A percentile compares a stretch with the other conserved stretches of the same genome.
These are phyloP conservation scores for Alternaria tenuissima DNA, from an alignment of 2,329 filamentous ascomycete genomes.

Conservation along the genomic window DNA sequence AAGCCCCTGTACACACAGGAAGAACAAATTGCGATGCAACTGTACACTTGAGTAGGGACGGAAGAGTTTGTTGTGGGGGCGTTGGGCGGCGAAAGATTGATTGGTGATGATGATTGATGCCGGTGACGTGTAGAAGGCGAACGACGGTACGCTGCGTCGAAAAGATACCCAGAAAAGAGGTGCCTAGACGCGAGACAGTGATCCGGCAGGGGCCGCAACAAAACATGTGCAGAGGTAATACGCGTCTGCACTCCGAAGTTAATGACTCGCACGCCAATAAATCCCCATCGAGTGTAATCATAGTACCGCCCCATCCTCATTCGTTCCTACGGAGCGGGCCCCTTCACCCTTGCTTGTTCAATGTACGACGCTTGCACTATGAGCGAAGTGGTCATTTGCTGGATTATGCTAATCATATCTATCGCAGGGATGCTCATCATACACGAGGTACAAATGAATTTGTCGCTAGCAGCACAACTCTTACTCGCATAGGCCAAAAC, in stretches of 20 bases:
- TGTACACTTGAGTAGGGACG: background rate
- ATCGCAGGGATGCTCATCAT: slow-evolving; percentile 4
- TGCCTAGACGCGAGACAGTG: slow-evolving; percentile 24
- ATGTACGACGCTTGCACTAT: slow-evolving; percentile 35
- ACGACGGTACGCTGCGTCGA: slow-evolving; percentile 23
- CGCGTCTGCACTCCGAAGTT: slow-evolving; percentile 27
- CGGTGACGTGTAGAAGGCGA: slow-evolving; percentile 28
- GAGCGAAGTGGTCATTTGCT: slow-evolving; percentile 26
- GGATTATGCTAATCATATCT: slow-evolving; percentile 33
- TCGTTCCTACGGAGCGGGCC: slow-evolving; percentile 30
- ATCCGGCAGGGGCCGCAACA: slow-evolving; percentile 26
- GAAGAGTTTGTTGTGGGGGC: background rate
- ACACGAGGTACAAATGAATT: slow-evolving; percentile 20
- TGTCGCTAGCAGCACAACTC: slow-evolving; percentile 24
- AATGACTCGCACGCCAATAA: slow-evolving; percentile 42
- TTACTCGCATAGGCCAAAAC: slow-evolving; percentile 35
- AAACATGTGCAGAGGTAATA: slow-evolving; percentile 30
- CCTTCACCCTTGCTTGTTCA: slow-evolving; percentile 37
- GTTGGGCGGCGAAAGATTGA: slow-evolving; percentile 4
- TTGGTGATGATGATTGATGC: slow-evolving; percentile 19
- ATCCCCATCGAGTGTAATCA: slow-evolving; percentile 33
- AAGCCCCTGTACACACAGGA: slow-evolving; percentile 9
- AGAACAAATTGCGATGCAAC: slow-evolving; percentile 7
- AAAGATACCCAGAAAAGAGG: slow-evolving; percentile 26
- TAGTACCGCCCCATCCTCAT: slow-evolving; percentile 35